Evolutionary conservation across 2,329 filamentous ascomycete species (phyloP), one percentile per base, ranked within the genome.

Genomic region (Phaeoacremonium minimum): DNA sequence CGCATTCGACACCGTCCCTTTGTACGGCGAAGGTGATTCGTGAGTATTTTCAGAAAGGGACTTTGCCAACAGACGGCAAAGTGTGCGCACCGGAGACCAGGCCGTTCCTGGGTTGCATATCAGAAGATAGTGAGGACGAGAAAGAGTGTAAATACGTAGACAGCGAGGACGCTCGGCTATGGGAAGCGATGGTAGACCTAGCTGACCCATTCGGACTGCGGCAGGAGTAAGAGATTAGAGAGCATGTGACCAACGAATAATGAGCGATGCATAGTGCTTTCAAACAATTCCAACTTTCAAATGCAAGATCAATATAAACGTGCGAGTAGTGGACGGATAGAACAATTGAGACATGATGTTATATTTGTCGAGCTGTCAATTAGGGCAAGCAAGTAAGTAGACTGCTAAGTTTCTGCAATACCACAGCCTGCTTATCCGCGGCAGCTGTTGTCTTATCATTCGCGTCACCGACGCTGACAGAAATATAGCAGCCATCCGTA

Each of bases 381-480:
- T 20, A 41, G 6, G 32, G n/a, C 35, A 43, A 35, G 30, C 41
- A 43, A 11, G 35, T 34, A 9, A 43, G n/a, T 6, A 43, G 22
- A 14, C 30, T 39, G 14, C 58, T 53, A 40, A 82, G 47, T 55
- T 73, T 79, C 14, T 67, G 51, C 44, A 73, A 38, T 30, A 80
- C 75, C 16, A 63, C 51, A 4, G 53, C 61, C 61, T 82, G 77
- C 49, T 63, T 54, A 3, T 61, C 68, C 29, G 67, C 67, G 40
- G 67, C 53, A 0, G 71, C 75, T 34, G 80, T 82, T 2, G 66
- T 67, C 70, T 85, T 85, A 40, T 77, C 72, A 3, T 54, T 58
- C 9, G 79, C 73, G 47, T 75, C 63, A 1, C 76, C 82, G 4
- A 83, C 72, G 43, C 78, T 85, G 30, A 87, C 66, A 28, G 77